phyloP scores from a whole-genome alignment of 192 early-diverging fungal genomes.

The Pilaira anomala region DNA sequence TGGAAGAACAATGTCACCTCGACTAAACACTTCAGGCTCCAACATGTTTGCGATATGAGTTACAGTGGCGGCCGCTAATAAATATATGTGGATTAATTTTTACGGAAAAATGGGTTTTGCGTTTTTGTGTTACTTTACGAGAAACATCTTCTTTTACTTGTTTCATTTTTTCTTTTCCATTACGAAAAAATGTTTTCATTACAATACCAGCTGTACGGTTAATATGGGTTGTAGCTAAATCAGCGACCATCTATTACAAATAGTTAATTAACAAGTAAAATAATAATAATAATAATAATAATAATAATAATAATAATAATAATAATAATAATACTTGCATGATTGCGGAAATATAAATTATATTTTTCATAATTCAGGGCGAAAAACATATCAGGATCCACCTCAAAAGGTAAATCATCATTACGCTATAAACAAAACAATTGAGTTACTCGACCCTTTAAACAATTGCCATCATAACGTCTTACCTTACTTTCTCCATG shows the following conservation, averaged over 20 bases:
- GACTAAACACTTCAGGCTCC: slow-evolving; percentile 32
- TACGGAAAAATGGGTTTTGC: background rate
- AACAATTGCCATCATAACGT: too few species aligned
- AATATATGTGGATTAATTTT: too few species aligned
- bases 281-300: too few species aligned
- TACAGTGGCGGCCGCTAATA: slow-evolving; percentile 39
- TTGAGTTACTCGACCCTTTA: too few species aligned
- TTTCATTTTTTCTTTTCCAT: slow-evolving; percentile 54
- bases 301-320: too few species aligned
- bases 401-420: slow-evolving; percentile 16
- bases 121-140: slow-evolving; percentile 12
- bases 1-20: slow-evolving; percentile 15
- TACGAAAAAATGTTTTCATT: slow-evolving; percentile 53
- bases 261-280: too few species aligned
- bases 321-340: slow-evolving; percentile 20
- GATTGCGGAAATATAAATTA: slow-evolving; percentile 63
- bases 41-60: slow-evolving; percentile 48
- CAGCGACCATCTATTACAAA: slow-evolving; percentile 40
- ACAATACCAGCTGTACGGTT: slow-evolving; percentile 60
- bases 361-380: slow-evolving; percentile 61
- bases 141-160: slow-evolving; percentile 46
- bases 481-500: slow-evolving; percentile 18
- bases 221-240: slow-evolving; percentile 52
- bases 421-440: too few species aligned
- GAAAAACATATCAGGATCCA: slow-evolving; percentile 59